Base-by-base conservation (phyloP, 257 asterid genomes). In the Fraxinus pennsylvanica region DNA sequence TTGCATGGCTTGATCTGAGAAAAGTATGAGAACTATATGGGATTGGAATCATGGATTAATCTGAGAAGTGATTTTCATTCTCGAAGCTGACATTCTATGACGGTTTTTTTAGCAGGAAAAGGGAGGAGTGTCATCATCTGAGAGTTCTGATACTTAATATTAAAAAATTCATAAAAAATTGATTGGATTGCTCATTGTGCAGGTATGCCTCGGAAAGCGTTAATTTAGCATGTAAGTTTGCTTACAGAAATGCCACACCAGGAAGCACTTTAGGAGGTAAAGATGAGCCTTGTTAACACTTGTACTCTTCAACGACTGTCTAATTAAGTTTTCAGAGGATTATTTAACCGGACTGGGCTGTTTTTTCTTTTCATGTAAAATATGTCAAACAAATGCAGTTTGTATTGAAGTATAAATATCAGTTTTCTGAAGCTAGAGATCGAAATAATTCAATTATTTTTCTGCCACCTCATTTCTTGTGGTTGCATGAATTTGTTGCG, bases 191-290 rank as follows among this genome's bases (percentile, higher is more conserved):
- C 29, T 80, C 59, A 29, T 22, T 79, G 78, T 82, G 78, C 94
- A 96, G 98, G 88, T 95, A 89, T 81, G 99, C 99, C 79, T 88
- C 97, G 77, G 97, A 95, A 88, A 93, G 99, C 81, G 54, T 95
- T 79, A 75, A 77, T 9, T 50, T 90, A 68, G 97, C 99, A 25
- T 95, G 99, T 80, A 89, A 89, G 76, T 95, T 36, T 76, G 97
- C 98, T 71, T 95, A 95, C 89, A 89, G 99, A 90, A 95, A 95
- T 76, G 98, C 97, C 83, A 90, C 97, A 65, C 94, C 97, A 36
- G 97, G 99, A 84, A 89, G 84, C 90, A 95, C 93, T 74, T 89
- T 95, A 80, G 91, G 86, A 86, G 99, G 99, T 92, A 82, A 69
- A 75, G 30, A 57, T 50, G 39, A 39, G 32, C 54, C 80, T 75